These are phyloP conservation scores for Porcisia hertigi DNA, from an alignment of 208 protist genomes.

Conservation along the genomic window DNA sequence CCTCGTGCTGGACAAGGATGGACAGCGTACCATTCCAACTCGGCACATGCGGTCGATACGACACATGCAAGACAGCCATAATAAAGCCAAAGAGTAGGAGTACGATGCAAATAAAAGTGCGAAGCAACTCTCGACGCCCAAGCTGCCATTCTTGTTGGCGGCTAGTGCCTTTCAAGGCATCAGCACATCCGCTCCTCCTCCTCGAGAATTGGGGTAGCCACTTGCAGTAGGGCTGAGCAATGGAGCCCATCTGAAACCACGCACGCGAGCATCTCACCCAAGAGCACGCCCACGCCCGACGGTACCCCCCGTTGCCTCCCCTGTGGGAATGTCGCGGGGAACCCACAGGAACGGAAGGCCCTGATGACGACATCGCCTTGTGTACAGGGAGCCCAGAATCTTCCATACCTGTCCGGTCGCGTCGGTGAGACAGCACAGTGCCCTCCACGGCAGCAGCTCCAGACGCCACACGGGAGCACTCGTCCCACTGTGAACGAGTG, in stretches of 20 bases:
- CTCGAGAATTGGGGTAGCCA: not conserved
- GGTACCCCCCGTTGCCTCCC: not conserved
- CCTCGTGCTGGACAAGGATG: slow-evolving; percentile 6
- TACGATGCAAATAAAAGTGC: not conserved
- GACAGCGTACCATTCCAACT: not conserved
- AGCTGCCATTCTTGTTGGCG: not conserved
- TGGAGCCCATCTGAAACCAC: not conserved
- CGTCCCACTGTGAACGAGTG: not conserved
- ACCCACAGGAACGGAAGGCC: not conserved
- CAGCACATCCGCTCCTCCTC: not conserved
- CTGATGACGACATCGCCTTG: not conserved
- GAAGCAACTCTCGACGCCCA: not conserved
- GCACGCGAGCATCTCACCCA: not conserved
- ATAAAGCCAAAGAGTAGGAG: not conserved
- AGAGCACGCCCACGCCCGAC: not conserved
- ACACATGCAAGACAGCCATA: not conserved
- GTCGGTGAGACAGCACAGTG: not conserved
- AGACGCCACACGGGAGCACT: not conserved
- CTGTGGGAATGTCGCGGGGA: not conserved
- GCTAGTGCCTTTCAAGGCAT: not conserved
- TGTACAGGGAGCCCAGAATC: not conserved
- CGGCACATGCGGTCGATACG: slow-evolving; percentile 1
- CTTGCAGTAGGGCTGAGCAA: not conserved
- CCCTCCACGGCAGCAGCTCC: not conserved
- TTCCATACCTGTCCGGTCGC: not conserved